Evolutionary conservation across 495 filamentous ascomycete genomes (phyloP).

Genomic region (Echria macrotheca): DNA sequence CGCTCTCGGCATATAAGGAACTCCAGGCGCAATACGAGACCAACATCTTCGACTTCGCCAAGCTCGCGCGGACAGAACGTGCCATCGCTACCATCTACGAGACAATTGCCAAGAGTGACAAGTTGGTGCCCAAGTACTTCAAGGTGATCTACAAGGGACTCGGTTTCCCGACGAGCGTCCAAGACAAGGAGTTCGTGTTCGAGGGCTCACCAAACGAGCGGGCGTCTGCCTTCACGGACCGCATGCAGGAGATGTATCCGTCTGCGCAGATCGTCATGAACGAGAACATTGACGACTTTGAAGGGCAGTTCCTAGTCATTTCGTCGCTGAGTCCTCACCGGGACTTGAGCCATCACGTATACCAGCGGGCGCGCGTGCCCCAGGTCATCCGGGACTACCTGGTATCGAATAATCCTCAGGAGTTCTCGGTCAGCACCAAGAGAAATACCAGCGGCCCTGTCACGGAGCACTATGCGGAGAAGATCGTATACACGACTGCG

Average conservation of each 20-base stretch:
- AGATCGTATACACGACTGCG: conserved; percentile 75
- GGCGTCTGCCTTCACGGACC: conserved; percentile 77
- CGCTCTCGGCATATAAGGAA: conserved; percentile 85
- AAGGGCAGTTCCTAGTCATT: conserved; percentile 90
- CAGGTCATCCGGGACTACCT: conserved; percentile 77
- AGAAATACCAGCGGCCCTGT: conserved; percentile 60
- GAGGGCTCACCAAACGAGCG: conserved; percentile 74
- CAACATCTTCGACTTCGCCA: conserved; percentile 84
- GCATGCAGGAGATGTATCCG: conserved; percentile 88
- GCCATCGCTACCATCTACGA: conserved; percentile 95
- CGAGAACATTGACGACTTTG: conserved; percentile 66
- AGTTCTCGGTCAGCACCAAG: conserved; percentile 67
- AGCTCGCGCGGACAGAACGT: conserved; percentile 80
- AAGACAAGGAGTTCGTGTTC: conserved; percentile 92
- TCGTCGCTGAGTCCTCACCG: conserved; percentile 74
- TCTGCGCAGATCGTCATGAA: conserved; percentile 73
- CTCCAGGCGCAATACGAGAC: conserved; percentile 83
- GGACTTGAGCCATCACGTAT: conserved; percentile 78
- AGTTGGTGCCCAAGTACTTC: conserved; percentile 78
- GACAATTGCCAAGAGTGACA: conserved; percentile 72
- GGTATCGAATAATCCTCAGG: conserved; percentile 64
- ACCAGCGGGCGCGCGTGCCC: conserved; percentile 78
- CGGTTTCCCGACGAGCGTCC: conserved; percentile 72
- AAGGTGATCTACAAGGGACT: conserved; percentile 87
- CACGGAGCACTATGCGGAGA: conserved; percentile 73